These are phyloP conservation scores for Populus alba DNA, from an alignment of 345 rosid genomes.

Conservation along the genomic window DNA sequence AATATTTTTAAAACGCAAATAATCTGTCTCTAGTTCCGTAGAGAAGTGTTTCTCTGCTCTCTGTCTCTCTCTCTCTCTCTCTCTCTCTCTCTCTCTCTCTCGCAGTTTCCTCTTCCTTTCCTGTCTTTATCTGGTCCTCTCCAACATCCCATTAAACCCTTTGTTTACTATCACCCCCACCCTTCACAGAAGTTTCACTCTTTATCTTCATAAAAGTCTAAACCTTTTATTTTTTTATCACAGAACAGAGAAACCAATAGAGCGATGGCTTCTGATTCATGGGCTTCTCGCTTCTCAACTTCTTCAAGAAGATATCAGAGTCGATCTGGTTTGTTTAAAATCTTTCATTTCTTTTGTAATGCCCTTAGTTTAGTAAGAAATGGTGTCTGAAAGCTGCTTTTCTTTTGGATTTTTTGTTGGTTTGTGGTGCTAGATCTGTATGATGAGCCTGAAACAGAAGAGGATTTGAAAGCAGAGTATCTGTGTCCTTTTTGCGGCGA, in stretches of 20 bases:
- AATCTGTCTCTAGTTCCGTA: no score
- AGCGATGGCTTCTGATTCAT: conserved; percentile 43
- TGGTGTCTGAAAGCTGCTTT: neutral
- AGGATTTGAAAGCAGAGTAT: conserved; percentile 60
- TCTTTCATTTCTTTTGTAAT: neutral
- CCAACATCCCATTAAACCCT: neutral
- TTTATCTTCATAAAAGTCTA: neutral
- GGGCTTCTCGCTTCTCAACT: conserved; percentile 40
- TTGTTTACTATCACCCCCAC: no score
- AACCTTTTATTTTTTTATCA: neutral
- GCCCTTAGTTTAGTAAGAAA: neutral
- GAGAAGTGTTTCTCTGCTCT: neutral
- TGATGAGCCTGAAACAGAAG: conserved; percentile 59
- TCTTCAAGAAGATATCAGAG: conserved; percentile 41
- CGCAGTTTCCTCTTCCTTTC: conserved; percentile 18
- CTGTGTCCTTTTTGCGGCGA: conserved; percentile 80
- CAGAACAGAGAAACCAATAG: neutral
- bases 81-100: conserved; percentile 12
- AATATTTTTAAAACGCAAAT: no score
- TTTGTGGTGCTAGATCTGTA: conserved; percentile 41
- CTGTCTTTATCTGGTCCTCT: neutral
- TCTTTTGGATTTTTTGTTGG: neutral
- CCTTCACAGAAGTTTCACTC: neutral
- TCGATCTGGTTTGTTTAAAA: conserved; percentile 38
- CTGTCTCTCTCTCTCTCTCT: neutral